Conservation (phyloP, 2,329 filamentous ascomycete genomes). For the Penicillium sp. region DNA sequence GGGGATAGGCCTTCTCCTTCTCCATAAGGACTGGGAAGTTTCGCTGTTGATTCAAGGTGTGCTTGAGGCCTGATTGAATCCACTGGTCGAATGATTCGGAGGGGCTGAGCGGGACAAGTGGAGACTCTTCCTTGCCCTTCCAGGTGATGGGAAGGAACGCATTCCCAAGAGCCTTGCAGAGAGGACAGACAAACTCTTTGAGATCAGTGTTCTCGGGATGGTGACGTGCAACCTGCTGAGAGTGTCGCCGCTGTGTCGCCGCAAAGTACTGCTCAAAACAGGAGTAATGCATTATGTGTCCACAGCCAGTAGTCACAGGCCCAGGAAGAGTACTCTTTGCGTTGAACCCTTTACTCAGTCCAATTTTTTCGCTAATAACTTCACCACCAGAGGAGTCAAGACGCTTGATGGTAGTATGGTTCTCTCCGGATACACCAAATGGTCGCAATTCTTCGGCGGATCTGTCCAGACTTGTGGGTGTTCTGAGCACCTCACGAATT, state of each 20-base stretch:
- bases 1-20: slow-evolving; percentile 26
- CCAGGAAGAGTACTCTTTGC: slow-evolving; percentile 58
- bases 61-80: slow-evolving; percentile 53
- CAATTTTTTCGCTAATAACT: slow-evolving; percentile 66
- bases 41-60: slow-evolving; percentile 40
- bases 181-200: slow-evolving; percentile 89
- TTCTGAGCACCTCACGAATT: slow-evolving; percentile 70
- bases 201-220: slow-evolving; percentile 72
- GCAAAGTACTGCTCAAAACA: slow-evolving; percentile 90
- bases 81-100: slow-evolving; percentile 58
- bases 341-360: slow-evolving; percentile 82
- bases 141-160: slow-evolving; percentile 89
- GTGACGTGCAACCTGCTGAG: slow-evolving; percentile 84
- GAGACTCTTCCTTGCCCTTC: slow-evolving; percentile 81
- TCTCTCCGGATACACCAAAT: slow-evolving; percentile 83
- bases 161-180: slow-evolving; percentile 95
- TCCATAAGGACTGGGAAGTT: slow-evolving; percentile 39
- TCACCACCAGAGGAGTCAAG: slow-evolving; percentile 62
- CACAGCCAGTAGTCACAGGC: slow-evolving; percentile 81
- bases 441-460: slow-evolving; percentile 75
- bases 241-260: slow-evolving; percentile 73
- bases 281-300: slow-evolving; percentile 95
- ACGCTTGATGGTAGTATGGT: slow-evolving; percentile 67
- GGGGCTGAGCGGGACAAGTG: slow-evolving; percentile 62
- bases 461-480: slow-evolving; percentile 71